Percentiles rank a stretch among this genome's conserved stretches.
Evolutionary conservation across 176 grass and related monocot species (phyloP).

Genomic region (Secale cereale): DNA sequence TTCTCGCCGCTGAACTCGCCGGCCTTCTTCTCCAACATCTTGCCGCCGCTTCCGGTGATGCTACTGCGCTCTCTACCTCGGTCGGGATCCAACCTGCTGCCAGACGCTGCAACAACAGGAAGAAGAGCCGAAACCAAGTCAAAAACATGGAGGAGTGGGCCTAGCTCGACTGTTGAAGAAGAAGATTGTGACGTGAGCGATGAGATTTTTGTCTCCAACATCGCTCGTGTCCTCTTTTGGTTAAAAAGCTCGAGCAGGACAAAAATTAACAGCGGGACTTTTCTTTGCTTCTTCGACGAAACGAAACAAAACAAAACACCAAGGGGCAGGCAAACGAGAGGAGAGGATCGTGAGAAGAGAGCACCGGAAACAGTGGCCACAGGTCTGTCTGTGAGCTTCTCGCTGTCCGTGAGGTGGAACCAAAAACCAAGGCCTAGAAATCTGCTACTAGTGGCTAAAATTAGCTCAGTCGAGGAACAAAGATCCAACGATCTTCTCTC

Average conservation of each 20-base stretch:
- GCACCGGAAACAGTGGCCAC: neutral
- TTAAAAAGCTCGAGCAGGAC: neutral
- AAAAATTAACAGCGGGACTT: neutral
- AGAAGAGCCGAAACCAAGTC: neutral
- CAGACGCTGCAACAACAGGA: neutral
- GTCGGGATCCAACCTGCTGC: neutral
- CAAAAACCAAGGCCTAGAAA: no score
- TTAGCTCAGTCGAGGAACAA: neutral
- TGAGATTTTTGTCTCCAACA: neutral
- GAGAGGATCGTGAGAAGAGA: neutral
- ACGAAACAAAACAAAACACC: neutral
- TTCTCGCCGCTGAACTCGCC: slow-evolving; percentile 40
- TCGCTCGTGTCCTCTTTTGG: neutral
- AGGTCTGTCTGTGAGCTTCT: neutral
- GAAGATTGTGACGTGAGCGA: neutral
- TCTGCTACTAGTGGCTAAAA: neutral
- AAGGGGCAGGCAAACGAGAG: neutral
- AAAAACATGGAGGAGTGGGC: neutral
- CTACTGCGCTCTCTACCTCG: no score
- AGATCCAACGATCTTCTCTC: neutral
- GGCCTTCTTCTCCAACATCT: slow-evolving; percentile 52
- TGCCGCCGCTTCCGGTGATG: neutral
- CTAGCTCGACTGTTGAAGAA: neutral
- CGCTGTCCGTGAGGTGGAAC: neutral
- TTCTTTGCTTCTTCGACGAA: neutral